phyloP scores from a whole-genome alignment of 345 rosid species.

The Toxicodendron radicans region DNA sequence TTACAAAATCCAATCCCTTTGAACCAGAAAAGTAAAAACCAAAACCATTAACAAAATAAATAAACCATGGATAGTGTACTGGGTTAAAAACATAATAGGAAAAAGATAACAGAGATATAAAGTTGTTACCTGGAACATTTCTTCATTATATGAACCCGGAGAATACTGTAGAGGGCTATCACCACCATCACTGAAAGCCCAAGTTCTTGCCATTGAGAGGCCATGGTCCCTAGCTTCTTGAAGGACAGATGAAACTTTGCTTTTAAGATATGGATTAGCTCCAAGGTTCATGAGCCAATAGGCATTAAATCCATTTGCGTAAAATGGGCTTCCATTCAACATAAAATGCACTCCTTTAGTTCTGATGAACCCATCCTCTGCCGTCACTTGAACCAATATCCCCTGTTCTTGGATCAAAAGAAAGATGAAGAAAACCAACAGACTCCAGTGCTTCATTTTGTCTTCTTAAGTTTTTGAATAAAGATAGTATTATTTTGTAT shows the following conservation, averaged over 20 bases:
- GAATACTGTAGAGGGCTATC: no score
- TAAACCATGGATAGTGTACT: background rate
- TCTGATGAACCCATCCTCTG: constrained; percentile 40
- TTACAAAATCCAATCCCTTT: no score
- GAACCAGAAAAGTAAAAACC: no score
- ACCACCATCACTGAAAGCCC: no score
- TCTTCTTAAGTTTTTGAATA: background rate
- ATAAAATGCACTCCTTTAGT: constrained; percentile 42
- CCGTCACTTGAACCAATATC: constrained; percentile 24
- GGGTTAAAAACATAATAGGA: background rate
- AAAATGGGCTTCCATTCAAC: constrained; percentile 57
- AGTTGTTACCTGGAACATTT: no score
- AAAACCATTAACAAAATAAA: background rate
- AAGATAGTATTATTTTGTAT: no score
- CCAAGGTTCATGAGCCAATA: constrained; percentile 65
- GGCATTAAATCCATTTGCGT: constrained; percentile 67
- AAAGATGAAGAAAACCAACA: constrained; percentile 12
- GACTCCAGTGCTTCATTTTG: constrained; percentile 12
- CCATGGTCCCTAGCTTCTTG: constrained; percentile 42
- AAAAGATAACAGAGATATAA: background rate
- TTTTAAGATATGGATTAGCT: constrained; percentile 43
- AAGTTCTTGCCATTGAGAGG: no score
- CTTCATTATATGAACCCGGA: no score
- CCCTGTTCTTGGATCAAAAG: constrained; percentile 16
- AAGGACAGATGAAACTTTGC: constrained; percentile 46